These are phyloP conservation scores for Magnolia officinalis DNA, from an alignment of 164 flowering plant genomes.

Conservation along the genomic window DNA sequence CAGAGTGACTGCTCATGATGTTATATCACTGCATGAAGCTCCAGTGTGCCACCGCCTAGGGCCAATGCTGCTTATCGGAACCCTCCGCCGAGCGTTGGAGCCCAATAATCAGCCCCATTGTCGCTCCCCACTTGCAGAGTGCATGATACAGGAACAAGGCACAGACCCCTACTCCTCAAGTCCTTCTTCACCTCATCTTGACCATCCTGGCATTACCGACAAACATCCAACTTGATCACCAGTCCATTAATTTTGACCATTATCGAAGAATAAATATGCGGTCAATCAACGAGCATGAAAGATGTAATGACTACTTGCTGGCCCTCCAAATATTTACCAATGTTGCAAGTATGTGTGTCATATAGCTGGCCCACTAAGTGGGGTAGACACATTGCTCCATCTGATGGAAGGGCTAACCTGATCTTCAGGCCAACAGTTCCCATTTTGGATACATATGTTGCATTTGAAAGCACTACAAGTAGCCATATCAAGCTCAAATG, in stretches of 20 bases:
- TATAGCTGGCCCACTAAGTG: too few relatives aligned
- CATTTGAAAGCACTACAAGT: too few relatives aligned
- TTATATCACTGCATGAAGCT: conserved; percentile 46
- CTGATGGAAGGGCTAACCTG: too few relatives aligned
- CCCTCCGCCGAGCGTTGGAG: conserved; percentile 53
- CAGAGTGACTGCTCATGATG: conserved; percentile 92
- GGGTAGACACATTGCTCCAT: too few relatives aligned
- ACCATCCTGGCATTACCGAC: conserved; percentile 25
- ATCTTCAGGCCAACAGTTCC: too few relatives aligned
- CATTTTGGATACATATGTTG: too few relatives aligned
- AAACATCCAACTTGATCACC: background rate
- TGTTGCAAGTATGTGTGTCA: too few relatives aligned
- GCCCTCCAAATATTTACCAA: too few relatives aligned
- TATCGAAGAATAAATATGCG: too few relatives aligned
- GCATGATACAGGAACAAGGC: conserved; percentile 71
- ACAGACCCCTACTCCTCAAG: conserved; percentile 76
- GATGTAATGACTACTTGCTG: too few relatives aligned
- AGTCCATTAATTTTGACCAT: background rate
- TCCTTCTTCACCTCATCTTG: conserved; percentile 49
- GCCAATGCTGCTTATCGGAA: conserved; percentile 25
- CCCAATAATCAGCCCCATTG: conserved; percentile 83
- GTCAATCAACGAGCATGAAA: too few relatives aligned
- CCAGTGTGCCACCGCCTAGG: conserved; percentile 4
- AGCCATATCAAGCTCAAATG: background rate
- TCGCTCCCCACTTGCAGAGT: conserved; percentile 70